phyloP scores from a whole-genome alignment of 1,284 basidiomycete genomes.

The Leccinum pachyderme region DNA sequence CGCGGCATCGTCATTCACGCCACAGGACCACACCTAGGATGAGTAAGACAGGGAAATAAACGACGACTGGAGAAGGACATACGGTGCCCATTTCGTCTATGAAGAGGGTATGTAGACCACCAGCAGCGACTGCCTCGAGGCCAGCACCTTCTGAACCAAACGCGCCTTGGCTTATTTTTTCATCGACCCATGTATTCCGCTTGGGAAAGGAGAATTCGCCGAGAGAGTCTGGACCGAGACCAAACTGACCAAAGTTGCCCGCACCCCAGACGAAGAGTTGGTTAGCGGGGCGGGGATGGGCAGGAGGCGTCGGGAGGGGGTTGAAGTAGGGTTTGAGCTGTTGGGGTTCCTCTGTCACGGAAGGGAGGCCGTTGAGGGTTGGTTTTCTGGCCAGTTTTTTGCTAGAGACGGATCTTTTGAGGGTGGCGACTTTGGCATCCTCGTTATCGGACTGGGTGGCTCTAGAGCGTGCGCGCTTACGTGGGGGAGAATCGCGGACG shows the following conservation, averaged over 20 bases:
- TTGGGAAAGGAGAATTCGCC: conserved; percentile 72
- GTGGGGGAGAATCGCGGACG: conserved; percentile 31
- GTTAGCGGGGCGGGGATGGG: conserved; percentile 52
- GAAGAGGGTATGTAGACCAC: conserved; percentile 84
- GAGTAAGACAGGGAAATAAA: neutral
- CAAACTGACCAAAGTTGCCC: conserved; percentile 88
- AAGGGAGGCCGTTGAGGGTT: conserved; percentile 36
- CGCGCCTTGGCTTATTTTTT: conserved; percentile 58
- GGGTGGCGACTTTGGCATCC: conserved; percentile 18
- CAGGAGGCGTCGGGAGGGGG: conserved; percentile 51
- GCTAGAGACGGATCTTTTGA: conserved; percentile 22
- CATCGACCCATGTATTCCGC: conserved; percentile 63
- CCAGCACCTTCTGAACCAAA: conserved; percentile 73
- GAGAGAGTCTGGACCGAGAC: conserved; percentile 70
- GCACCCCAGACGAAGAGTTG: conserved; percentile 83
- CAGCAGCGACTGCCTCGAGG: conserved; percentile 72
- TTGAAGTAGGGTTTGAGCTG: conserved; percentile 59
- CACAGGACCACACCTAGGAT: conserved; percentile 78
- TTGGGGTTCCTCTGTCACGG: conserved; percentile 32
- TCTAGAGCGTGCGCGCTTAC: conserved; percentile 44
- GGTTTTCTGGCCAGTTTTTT: conserved; percentile 37
- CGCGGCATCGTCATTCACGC: conserved; percentile 90
- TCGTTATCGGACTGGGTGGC: conserved; percentile 30
- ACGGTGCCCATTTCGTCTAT: conserved; percentile 84
- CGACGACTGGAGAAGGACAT: conserved; percentile 34